phyloP scores from a whole-genome alignment of 2,329 filamentous ascomycete genomes.

The Colletotrichum karsti region DNA sequence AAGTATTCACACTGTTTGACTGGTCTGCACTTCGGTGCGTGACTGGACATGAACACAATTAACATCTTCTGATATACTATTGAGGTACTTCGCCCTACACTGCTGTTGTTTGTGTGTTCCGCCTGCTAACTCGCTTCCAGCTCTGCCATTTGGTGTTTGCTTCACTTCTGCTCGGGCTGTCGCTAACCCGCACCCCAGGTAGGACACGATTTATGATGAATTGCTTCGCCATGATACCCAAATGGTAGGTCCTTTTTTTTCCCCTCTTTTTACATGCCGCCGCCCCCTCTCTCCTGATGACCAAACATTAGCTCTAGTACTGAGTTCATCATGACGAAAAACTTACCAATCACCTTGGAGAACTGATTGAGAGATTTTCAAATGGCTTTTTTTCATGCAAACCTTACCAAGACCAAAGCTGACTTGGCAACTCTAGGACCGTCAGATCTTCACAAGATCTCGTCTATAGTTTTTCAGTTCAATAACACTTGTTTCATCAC shows the following conservation, averaged over 20 bases:
- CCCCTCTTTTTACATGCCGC: neutral
- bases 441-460: neutral
- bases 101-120: neutral
- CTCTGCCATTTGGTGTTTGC: conserved; percentile 1
- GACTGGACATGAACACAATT: conserved; percentile 60
- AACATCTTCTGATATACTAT: conserved; percentile 65
- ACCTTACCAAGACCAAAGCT: neutral
- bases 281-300: conserved; percentile 53
- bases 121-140: neutral
- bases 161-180: neutral
- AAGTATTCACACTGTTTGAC: conserved; percentile 71
- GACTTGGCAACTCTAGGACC: conserved; percentile 3
- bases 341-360: conserved; percentile 66
- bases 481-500: neutral
- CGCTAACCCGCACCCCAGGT: conserved; percentile 17
- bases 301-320: conserved; percentile 54
- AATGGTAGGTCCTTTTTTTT: conserved; percentile 1
- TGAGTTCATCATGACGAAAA: conserved; percentile 66
- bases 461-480: neutral
- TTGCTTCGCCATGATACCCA: neutral
- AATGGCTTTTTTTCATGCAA: conserved; percentile 13
- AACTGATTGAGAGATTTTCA: conserved; percentile 57
- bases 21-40: conserved; percentile 44
- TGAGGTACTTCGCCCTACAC: conserved; percentile 42
- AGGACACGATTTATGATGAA: conserved; percentile 22